Percentiles rank a stretch among this genome's conserved stretches.
Conservation (phyloP, 768 basidiomycete genomes). For the Scleroderma citrinum region DNA sequence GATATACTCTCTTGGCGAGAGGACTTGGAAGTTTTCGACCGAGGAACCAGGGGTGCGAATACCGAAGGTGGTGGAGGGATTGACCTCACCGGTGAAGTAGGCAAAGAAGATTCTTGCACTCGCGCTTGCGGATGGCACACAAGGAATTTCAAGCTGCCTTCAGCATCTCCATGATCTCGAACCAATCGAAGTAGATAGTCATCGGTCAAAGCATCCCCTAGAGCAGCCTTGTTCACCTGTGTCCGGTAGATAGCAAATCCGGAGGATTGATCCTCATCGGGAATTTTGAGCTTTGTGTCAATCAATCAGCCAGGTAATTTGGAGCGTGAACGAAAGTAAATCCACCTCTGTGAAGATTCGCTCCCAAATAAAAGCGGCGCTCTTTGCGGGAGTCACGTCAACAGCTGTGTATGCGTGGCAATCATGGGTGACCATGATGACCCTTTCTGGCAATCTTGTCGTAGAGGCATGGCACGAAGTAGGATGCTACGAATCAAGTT, state of each 20-base stretch:
- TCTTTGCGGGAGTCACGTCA: conserved; percentile 60
- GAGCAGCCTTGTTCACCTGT: conserved; percentile 73
- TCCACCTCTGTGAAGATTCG: conserved; percentile 74
- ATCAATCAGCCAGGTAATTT: conserved; percentile 4
- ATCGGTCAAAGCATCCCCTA: conserved; percentile 66
- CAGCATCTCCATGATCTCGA: conserved; percentile 63
- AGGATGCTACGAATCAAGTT: conserved; percentile 19
- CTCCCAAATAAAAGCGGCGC: conserved; percentile 68
- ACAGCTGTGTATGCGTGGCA: conserved; percentile 72
- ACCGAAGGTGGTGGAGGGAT: conserved; percentile 47
- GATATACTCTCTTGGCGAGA: conserved; percentile 69
- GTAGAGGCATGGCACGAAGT: conserved; percentile 22
- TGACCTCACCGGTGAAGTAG: conserved; percentile 37
- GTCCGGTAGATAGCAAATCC: conserved; percentile 82
- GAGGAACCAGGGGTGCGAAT: conserved; percentile 45
- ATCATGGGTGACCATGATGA: conserved; percentile 69
- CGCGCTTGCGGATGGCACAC: conserved; percentile 60
- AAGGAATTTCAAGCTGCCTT: conserved; percentile 79
- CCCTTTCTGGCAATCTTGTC: conserved; percentile 24
- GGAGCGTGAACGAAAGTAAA: conserved; percentile 5
- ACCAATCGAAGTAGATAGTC: conserved; percentile 71
- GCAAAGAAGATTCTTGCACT: conserved; percentile 48
- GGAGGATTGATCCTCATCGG: conserved; percentile 69
- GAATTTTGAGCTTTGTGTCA: conserved; percentile 58
- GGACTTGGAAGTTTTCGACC: conserved; percentile 39